Percentiles rank a stretch among this genome's conserved stretches.
These are phyloP conservation scores for Dipteronia sinensis DNA, from an alignment of 345 rosid species.

Conservation along the genomic window DNA sequence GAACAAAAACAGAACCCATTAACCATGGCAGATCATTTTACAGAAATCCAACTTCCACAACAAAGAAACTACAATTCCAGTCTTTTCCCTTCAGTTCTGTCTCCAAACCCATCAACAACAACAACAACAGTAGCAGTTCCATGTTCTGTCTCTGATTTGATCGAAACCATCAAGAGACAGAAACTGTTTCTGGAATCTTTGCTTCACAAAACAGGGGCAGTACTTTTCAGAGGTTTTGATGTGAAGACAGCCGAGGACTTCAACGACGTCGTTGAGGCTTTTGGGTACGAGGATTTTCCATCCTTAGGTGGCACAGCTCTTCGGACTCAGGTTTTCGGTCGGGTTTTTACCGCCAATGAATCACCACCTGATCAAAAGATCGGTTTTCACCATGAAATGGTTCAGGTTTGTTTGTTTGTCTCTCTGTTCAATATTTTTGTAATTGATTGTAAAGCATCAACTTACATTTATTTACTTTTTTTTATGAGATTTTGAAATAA, in stretches of 20 bases:
- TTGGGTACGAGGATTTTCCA: constrained; percentile 68
- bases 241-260: constrained; percentile 64
- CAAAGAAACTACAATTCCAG: constrained; percentile 51
- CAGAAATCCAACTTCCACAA: constrained; percentile 47
- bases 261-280: constrained; percentile 60
- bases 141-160: constrained; percentile 33
- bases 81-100: constrained; percentile 57
- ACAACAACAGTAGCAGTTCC: background rate
- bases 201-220: constrained; percentile 63
- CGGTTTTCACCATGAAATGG: constrained; percentile 94
- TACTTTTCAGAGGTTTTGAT: constrained; percentile 53
- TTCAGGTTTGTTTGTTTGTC: constrained; percentile 48
- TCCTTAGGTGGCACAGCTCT: constrained; percentile 72
- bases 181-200: constrained; percentile 61
- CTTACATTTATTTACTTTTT: no score
- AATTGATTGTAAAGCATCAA: no score
- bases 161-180: constrained; percentile 37
- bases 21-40: constrained; percentile 17
- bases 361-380: constrained; percentile 93
- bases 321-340: constrained; percentile 76
- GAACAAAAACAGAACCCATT: no score
- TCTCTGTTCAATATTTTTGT: no score
- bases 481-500: no score
- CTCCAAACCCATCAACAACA: constrained; percentile 32
- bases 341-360: constrained; percentile 91